Base-by-base conservation (phyloP, 2,329 filamentous ascomycete genomes). In the Dactylellina haptotyla region DNA sequence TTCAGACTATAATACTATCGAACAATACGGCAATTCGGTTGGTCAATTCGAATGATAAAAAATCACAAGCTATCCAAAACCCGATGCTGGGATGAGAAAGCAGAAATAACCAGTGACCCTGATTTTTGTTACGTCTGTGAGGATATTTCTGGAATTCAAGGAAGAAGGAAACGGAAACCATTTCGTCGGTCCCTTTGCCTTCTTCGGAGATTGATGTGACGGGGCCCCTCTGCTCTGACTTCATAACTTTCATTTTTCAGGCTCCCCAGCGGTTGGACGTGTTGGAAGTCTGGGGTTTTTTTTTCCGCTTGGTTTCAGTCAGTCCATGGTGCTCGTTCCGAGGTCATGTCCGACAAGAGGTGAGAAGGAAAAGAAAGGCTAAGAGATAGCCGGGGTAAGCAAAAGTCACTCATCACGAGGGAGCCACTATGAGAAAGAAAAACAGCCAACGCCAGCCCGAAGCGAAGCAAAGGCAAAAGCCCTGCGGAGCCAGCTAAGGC, bases 351-450 rank as follows among this genome's bases (percentile, higher is more conserved):
- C 43, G 18, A 23, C 4, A 18, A 46, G 48, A 34, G 28, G 16
- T 37, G 20, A 39, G 25, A 25, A 37, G 45, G 37, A 34, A 58
- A 66, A 59, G 51, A 59, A 46, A 67, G 34, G 63, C 62, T 58
- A 67, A 59, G 12, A 16, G 20, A 53, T 37, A 53, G 45, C 53
- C 54, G 43, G 53, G 63, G 51, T 48, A 18, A 51, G 32, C 14
- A 67, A 67, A 67, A 67, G 63, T 67, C 63, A 67, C 63, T 67
- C 63, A 67, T 67, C 63, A 71, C 57, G 66, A 71, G 58, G 43
- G n/a, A n/a, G n/a, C n/a, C n/a, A n/a, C n/a, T n/a, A 32, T 23
- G 41, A 23, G 26, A 28, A 28, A 63, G 41, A 63, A 62, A 63
- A 50, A 32, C 8, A 57, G 37, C 53, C 45, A 71, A 64, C 48